Base-by-base conservation (phyloP, 257 asterid species). In the Thymus quinquecostatus region DNA sequence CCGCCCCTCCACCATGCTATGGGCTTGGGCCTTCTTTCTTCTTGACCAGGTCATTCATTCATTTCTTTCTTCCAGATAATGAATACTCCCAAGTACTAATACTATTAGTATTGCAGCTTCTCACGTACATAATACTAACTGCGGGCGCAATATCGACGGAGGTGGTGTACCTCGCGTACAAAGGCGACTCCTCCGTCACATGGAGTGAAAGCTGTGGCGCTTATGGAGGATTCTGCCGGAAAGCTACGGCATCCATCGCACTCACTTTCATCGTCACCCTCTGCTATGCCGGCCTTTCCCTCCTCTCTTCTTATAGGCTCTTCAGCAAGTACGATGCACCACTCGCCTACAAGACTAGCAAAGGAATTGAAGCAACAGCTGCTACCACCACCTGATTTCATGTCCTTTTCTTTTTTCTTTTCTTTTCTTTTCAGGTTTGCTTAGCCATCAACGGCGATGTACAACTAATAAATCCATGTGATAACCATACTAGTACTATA, bases 261-360 rank as follows among this genome's bases (percentile, higher is more conserved):
- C 75, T 90, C 5, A 90, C 96, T 2, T 93, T 93, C 59, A 21
- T 85, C 0, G 96, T 83, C 7, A 80, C 83, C 29, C 86, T 93
- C 10, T 88, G 94, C 73, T 88, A 90, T 62, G 88, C 87, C 1
- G 90, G 78, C 59, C 89, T 90, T 1, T 86, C 97, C 0, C 76
- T 93, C 55, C 78, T 93, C 45, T 90, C 96, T 3, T 88, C 97
- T 2, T 87, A 88, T 43, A 84, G 96, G 47, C 93, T 93, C 38
- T 93, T 93, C 83, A 87, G 87, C 96, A 90, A 91, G 56, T 93
- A 81, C 47, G 98, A 90, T 48, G 84, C 96, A 33, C 97, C 98
- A 0, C 54, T 85, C 36, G 83, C 85, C 13, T 76, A 68, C 70
- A 36, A 36, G 3, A 50, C 9, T 7, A 9, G 11, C 1, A 7